Evolutionary conservation across 73 alveolate species (phyloP).

Genomic region (Paramecium primaurelia): DNA sequence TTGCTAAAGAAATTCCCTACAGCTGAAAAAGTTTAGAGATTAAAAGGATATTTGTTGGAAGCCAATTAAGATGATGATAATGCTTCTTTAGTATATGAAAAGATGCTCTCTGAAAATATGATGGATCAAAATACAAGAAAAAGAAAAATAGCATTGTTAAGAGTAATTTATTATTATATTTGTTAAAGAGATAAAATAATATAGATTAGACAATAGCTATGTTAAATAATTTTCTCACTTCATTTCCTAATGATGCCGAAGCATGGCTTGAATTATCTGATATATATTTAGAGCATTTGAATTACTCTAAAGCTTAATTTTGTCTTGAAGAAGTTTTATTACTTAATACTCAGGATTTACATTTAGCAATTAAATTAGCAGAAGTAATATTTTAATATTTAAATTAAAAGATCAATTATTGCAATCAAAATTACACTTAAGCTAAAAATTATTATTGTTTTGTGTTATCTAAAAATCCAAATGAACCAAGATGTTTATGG

Average conservation of each 20-base stretch:
- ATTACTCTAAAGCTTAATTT: constrained; percentile 4
- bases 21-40: not conserved
- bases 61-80: not conserved
- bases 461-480: not conserved
- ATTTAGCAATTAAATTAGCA: not conserved
- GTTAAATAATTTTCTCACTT: not conserved
- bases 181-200: not conserved
- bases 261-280: constrained; percentile 38
- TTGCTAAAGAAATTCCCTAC: not conserved
- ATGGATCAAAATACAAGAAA: not conserved
- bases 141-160: not conserved
- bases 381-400: not conserved
- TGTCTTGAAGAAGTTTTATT: constrained; percentile 36
- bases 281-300: not conserved
- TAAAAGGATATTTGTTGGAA: constrained; percentile 9
- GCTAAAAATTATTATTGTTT: constrained; percentile 48
- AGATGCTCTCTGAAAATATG: not conserved
- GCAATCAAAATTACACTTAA: not conserved
- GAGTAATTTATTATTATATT: not conserved
- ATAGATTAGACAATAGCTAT: not conserved
- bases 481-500: constrained; percentile 35
- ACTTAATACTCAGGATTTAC: not conserved
- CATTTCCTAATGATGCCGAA: constrained; percentile 17
- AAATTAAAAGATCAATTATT: not conserved
- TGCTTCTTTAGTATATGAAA: not conserved